Base-by-base conservation (phyloP, 2,329 filamentous ascomycete genomes). In the Talaromyces sp. region DNA sequence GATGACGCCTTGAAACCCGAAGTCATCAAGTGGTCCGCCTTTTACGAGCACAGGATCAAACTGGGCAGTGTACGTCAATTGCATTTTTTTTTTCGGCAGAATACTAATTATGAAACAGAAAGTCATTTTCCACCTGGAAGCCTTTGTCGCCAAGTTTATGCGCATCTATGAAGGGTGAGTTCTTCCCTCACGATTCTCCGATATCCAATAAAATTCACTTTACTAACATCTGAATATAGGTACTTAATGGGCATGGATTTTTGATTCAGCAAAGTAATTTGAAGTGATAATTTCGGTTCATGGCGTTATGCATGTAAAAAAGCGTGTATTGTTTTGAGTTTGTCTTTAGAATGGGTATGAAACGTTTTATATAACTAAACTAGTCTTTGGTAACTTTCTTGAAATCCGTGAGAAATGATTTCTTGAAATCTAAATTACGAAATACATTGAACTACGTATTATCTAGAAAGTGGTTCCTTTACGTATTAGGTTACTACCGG, bases 61-160 rank as follows among this genome's bases (percentile, higher is more conserved):
- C 89, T 89, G 67, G 95, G 95, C 56, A 92, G 79, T 64, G 80
- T 82, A 75, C 68, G 80, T 74, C 6, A 21, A 0, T 26, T 8
- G 13, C 17, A 46, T 38, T 58, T 71, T n/a, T 17, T 8, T 21
- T 38, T 24, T 4, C 1, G 8, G 19, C 11, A n/a, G 24, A 55
- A 55, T 31, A n/a, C 56, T n/a, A 19, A 49, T 51, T 13, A 14
- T 29, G 21, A 38, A 65, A 60, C 62, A 81, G 75, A 99, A 99
- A 82, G 90, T 96, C 61, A 98, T 99, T 64, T 99, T 99, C 77
- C 96, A 99, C 71, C 80, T 99, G 4, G 96, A 99, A 77, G 95
- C 95, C 3, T 99, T 99, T 76, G 95, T 99, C 61, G 93, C 93
- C 61, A 98, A 97, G 79, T 96, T 98, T 74, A 98, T 99, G 93